A percentile compares a stretch with the other conserved stretches of the same genome.
Evolutionary conservation across 108 stramenopile species (phyloP).

Genomic region (Cylindrotheca closterium): DNA sequence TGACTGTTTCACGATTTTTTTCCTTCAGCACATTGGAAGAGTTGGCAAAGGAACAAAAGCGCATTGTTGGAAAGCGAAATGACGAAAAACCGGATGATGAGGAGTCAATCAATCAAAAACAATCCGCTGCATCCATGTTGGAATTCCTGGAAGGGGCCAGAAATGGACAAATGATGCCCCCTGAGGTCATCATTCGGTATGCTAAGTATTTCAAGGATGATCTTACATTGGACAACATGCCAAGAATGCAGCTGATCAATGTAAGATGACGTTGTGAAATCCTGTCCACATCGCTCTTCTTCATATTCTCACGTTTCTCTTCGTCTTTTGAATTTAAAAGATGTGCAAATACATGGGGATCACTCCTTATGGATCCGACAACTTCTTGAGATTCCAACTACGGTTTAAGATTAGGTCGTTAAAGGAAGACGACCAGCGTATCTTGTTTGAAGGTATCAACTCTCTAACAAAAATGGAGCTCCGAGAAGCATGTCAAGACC

Average conservation of each 20-base stretch:
- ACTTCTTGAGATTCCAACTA: conserved; percentile 92
- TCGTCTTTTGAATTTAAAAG: conserved; percentile 26
- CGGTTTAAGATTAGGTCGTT: conserved; percentile 83
- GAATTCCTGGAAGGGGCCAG: conserved; percentile 92
- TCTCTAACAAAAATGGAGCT: conserved; percentile 96
- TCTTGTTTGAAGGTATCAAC: conserved; percentile 97
- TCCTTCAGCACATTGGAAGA: conserved; percentile 69
- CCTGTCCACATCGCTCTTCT: not conserved
- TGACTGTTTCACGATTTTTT: not conserved
- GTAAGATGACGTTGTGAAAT: not conserved
- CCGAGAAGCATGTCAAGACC: conserved; percentile 93
- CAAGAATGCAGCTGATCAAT: conserved; percentile 91
- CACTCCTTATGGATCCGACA: conserved; percentile 91
- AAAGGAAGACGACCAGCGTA: conserved; percentile 95
- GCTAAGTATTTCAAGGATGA: conserved; percentile 94
- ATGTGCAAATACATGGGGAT: conserved; percentile 97
- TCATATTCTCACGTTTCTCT: not conserved
- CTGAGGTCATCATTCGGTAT: conserved; percentile 84
- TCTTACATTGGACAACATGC: conserved; percentile 96
- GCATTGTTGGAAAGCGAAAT: conserved; percentile 47
- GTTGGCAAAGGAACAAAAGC: conserved; percentile 86
- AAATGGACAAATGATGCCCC: conserved; percentile 82
- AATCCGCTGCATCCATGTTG: conserved; percentile 70
- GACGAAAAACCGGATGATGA: conserved; percentile 33
- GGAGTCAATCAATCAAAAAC: conserved; percentile 63